phyloP scores from a whole-genome alignment of 495 filamentous ascomycete species.

The Thermochaetoides thermophila region DNA sequence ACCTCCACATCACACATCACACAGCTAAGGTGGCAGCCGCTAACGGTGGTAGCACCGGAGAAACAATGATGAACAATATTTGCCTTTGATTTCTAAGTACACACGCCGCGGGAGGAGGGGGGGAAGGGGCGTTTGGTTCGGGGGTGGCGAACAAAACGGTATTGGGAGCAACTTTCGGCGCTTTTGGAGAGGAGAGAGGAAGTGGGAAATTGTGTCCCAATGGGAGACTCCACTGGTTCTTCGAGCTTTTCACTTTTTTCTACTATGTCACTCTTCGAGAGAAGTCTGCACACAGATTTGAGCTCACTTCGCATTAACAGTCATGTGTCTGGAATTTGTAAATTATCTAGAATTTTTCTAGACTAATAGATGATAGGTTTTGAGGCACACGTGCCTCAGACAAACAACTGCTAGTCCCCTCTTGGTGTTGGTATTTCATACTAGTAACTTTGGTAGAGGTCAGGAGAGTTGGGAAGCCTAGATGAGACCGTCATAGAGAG shows the following conservation, averaged over 20 bases:
- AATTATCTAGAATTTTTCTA: slow-evolving; percentile 12
- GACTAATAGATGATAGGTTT: slow-evolving; percentile 21
- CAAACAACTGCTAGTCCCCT: slow-evolving; percentile 3
- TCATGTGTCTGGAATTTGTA: background rate
- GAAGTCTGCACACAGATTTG: background rate
- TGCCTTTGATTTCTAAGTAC: no score
- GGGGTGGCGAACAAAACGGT: no score
- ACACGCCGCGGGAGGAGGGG: no score
- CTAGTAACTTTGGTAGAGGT: no score
- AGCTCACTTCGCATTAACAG: background rate
- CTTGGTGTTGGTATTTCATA: no score
- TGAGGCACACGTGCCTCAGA: slow-evolving; percentile 23
- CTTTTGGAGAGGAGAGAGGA: no score
- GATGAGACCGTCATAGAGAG: no score
- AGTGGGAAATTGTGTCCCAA: no score
- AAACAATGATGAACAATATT: background rate
- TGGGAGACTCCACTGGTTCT: background rate
- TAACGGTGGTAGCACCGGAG: background rate
- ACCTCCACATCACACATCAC: no score
- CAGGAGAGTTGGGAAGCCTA: no score
- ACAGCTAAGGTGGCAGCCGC: background rate
- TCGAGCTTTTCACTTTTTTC: background rate
- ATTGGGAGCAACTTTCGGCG: background rate
- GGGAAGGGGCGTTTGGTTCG: no score
- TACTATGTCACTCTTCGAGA: background rate